Evolutionary conservation across 2,329 filamentous ascomycete genomes (phyloP), one percentile per base, ranked within the genome.

Genomic region (Trichoderma oligosporum): DNA sequence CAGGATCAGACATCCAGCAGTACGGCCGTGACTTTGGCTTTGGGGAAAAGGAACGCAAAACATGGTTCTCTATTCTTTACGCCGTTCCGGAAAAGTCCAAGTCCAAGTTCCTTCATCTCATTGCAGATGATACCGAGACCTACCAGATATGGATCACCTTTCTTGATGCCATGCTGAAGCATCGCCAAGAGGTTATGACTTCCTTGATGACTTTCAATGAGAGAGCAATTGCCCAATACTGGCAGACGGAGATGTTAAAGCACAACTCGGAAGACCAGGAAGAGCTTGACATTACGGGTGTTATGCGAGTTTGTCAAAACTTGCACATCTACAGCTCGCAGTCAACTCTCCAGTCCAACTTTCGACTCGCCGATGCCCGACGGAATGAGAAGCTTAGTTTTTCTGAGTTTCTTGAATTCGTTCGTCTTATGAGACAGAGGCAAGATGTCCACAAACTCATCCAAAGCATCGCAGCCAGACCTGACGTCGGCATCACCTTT

Each of bases 1-100:
- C 86, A 31, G 91, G 90, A 16, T 82, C 82, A 11, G 90, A 97
- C 68, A 90, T 93, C 16, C 85, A 89, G 57, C 93, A 96, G 69
- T 96, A 96, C 69, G 87, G 90, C 39, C 85, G 93, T 65, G 92
- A 97, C 70, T 89, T 88, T 67, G 83, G 85, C 36, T 76, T 94
- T 20, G 75, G 86, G 0, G 82, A 86, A 51, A 76, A 82, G 5
- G 82, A 85, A 36, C 87, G 92, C 65, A 74, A 80, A 7, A 83
- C 84, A 12, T 96, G 92, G 82, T 93, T 97, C 67, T 95, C 92
- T 25, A 91, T 99, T 63, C 82, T 96, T 53, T 97, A 96, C 71
- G 83, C 85, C 0, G 82, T 90, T 35, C 85, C 88, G 0, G 88
- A 91, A 64, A 87, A 86, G 60, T 86, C 87, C 7, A 93, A 91